These are phyloP conservation scores for Pisolithus albus DNA, from an alignment of 768 basidiomycete species.

Conservation along the genomic window DNA sequence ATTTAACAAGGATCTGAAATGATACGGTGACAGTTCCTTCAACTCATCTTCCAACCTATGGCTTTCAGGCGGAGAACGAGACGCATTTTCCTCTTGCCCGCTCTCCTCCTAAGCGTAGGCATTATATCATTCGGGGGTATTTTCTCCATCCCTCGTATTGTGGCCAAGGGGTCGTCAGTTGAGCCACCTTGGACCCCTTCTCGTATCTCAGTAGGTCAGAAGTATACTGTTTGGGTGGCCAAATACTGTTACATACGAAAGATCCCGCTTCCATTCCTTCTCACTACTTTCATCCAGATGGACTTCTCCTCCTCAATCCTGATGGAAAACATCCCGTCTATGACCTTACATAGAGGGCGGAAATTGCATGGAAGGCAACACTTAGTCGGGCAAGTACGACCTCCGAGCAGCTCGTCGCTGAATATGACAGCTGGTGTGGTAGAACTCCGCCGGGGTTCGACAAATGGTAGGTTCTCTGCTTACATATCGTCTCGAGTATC, in stretches of 20 bases:
- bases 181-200: background rate
- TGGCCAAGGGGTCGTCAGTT: background rate
- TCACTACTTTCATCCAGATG: conserved; percentile 24
- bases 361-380: conserved; percentile 35
- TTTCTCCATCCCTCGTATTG: background rate
- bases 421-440: conserved; percentile 34
- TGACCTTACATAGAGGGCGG: conserved; percentile 34
- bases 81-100: background rate
- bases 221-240: background rate
- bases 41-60: background rate
- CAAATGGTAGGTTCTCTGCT: conserved; percentile 31
- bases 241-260: background rate
- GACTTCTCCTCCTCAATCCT: conserved; percentile 32
- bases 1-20: too few relatives aligned
- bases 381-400: conserved; percentile 31
- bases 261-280: conserved; percentile 24
- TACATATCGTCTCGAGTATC: background rate
- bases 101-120: background rate
- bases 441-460: conserved; percentile 38
- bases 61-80: background rate
- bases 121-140: background rate
- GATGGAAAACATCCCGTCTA: conserved; percentile 38
- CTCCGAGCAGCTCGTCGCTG: conserved; percentile 32
- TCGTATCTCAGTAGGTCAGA: background rate
- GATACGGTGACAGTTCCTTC: too few relatives aligned